Conservation (phyloP, 2,329 filamentous ascomycete species). For the Hymenoscyphus linearis region DNA sequence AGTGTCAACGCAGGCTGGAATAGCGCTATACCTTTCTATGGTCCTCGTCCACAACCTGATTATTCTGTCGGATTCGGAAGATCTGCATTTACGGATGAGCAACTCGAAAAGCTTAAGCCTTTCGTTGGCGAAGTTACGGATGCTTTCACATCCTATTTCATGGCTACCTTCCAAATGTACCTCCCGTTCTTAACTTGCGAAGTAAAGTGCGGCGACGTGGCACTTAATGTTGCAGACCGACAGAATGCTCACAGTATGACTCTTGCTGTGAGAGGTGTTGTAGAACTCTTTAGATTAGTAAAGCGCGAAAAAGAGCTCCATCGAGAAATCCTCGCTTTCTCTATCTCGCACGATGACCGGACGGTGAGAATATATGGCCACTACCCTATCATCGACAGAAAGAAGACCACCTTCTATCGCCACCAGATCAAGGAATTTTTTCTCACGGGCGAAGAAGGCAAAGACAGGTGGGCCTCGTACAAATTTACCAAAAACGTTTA, state of each 20-base stretch:
- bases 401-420: neutral
- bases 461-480: slow-evolving; percentile 26
- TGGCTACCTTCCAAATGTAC: slow-evolving; percentile 19
- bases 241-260: slow-evolving; percentile 1
- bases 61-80: slow-evolving; percentile 34
- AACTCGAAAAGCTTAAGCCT: slow-evolving; percentile 18
- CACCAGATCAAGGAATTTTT: neutral
- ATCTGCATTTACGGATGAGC: slow-evolving; percentile 32
- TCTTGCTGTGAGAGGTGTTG: too few relatives aligned
- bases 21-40: slow-evolving; percentile 9
- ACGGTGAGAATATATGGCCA: slow-evolving; percentile 31
- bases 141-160: slow-evolving; percentile 31
- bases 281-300: neutral
- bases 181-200: slow-evolving; percentile 28
- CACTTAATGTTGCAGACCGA: too few relatives aligned
- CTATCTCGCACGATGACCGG: slow-evolving; percentile 3
- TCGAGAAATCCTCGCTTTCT: slow-evolving; percentile 35
- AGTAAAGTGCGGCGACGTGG: too few relatives aligned
- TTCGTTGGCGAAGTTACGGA: neutral
- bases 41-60: slow-evolving; percentile 34
- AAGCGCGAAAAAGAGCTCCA: slow-evolving; percentile 18
- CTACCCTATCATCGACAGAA: slow-evolving; percentile 25
- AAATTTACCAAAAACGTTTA: slow-evolving; percentile 30
- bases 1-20: slow-evolving; percentile 30
- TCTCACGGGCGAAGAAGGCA: slow-evolving; percentile 17